These are phyloP conservation scores for Monascus ruber DNA, from an alignment of 2,329 filamentous ascomycete species.

Conservation along the genomic window DNA sequence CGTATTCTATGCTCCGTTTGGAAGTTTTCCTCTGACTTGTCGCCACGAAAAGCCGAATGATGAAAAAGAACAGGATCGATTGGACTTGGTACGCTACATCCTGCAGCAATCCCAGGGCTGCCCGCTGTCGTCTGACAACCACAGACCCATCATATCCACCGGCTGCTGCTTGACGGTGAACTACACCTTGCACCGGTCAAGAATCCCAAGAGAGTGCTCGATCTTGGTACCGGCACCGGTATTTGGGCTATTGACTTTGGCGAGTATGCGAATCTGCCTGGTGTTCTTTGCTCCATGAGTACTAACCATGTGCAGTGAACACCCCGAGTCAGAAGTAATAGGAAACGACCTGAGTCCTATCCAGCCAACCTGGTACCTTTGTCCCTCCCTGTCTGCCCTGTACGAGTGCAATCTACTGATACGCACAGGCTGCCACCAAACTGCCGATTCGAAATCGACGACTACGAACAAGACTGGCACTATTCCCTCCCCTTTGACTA, in stretches of 20 bases:
- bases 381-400: constrained; percentile 15
- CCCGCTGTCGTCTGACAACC: background rate
- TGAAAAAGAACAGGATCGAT: constrained; percentile 13
- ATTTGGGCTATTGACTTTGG: constrained; percentile 18
- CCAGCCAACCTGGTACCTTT: constrained; percentile 37
- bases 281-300: constrained; percentile 22
- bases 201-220: constrained; percentile 11
- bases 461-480: constrained; percentile 47
- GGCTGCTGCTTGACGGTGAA: constrained; percentile 12
- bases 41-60: constrained; percentile 14
- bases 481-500: constrained; percentile 40
- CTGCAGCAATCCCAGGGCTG: constrained; percentile 16
- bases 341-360: constrained; percentile 55
- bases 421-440: constrained; percentile 47
- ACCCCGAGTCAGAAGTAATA: constrained; percentile 45
- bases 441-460: constrained; percentile 58
- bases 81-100: constrained; percentile 17
- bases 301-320: constrained; percentile 11
- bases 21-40: constrained; percentile 1
- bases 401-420: constrained; percentile 18
- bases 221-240: constrained; percentile 4
- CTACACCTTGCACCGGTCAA: constrained; percentile 10
- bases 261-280: constrained; percentile 26
- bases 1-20: no score
- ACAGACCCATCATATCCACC: constrained; percentile 12